phyloP scores from a whole-genome alignment of 768 basidiomycete species.

The Tricholoma terreum region DNA sequence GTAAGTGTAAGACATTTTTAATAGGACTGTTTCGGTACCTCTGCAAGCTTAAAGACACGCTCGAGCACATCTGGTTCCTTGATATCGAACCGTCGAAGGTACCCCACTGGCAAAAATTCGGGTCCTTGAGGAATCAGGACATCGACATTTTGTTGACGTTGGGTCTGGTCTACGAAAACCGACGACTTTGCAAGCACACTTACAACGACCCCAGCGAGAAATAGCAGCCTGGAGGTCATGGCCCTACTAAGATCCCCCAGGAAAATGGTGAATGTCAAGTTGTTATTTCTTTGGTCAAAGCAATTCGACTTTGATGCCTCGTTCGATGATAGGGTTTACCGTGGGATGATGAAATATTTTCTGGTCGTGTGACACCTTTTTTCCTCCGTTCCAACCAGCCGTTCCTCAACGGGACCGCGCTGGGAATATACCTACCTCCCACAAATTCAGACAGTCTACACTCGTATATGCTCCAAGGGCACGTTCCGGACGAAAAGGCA shows the following conservation, averaged over 20 bases:
- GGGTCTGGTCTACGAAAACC: constrained; percentile 4
- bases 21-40: constrained; percentile 4
- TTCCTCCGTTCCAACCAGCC: no score
- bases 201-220: constrained; percentile 9
- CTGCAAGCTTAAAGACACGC: constrained; percentile 8
- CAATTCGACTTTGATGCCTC: no score
- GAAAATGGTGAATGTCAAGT: no score
- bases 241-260: no score
- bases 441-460: no score
- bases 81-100: constrained; percentile 19
- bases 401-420: not conserved
- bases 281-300: no score
- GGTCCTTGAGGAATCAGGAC: constrained; percentile 5
- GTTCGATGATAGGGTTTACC: no score
- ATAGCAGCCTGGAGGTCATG: constrained; percentile 3
- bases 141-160: constrained; percentile 12
- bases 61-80: constrained; percentile 4
- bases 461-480: no score
- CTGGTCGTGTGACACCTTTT: no score
- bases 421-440: constrained; percentile 1
- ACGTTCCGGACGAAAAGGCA: no score
- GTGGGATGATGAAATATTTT: no score
- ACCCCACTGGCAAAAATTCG: constrained; percentile 10
- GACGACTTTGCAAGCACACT: constrained; percentile 15
- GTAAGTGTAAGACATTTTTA: not conserved